Evolutionary conservation across 2,329 filamentous ascomycete genomes (phyloP), one percentile per base, ranked within the genome.

Genomic region (Colletotrichum sp.): DNA sequence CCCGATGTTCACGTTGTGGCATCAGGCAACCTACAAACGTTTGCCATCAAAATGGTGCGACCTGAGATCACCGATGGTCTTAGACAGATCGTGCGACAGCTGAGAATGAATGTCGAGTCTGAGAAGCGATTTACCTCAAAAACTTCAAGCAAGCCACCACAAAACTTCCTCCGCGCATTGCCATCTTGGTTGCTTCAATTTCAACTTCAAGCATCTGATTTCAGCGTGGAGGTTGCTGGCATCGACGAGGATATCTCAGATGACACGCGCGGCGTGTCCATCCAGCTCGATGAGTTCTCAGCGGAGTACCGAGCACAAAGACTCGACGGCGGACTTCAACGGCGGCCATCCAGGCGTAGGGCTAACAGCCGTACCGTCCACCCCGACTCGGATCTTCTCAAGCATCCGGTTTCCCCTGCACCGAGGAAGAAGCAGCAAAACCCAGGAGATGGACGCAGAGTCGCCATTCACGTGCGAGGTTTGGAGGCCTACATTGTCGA

Each of bases 401-500:
- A 85, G 80, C 80, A 90, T 78, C 84, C 91, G 87, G 65, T 86
- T 81, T 79, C 89, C 27, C 88, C 75, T 10, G 87, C 15, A 85
- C 87, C 10, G 81, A 84, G 85, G 76, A 91, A 90, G 82, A 92
- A 90, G 78, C 88, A 89, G 68, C 88, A 90, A 70, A 86, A 86
- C n/a, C 82, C 86, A 3, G 90, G 90, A 15, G 96, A 99, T 85
- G 96, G 96, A 3, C 91, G 97, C 75, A 93, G 95, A 36, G 86
- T 99, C 32, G 93, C 94, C 5, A 85, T 98, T 30, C 94, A 98
- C 81, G 91, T 94, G 48, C 92, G 94, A 76, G 95, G 95, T 1
- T 88, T 99, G 6, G 97, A 98, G 83, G 95, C 94, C 0, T 96
- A 97, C 79, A 94, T 98, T 65, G 93, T 98, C 64, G 97, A 99